Evolutionary conservation across 176 grass and related monocot species (phyloP), one percentile per base, ranked within the genome.

Genomic region (Raddia distichophylla): DNA sequence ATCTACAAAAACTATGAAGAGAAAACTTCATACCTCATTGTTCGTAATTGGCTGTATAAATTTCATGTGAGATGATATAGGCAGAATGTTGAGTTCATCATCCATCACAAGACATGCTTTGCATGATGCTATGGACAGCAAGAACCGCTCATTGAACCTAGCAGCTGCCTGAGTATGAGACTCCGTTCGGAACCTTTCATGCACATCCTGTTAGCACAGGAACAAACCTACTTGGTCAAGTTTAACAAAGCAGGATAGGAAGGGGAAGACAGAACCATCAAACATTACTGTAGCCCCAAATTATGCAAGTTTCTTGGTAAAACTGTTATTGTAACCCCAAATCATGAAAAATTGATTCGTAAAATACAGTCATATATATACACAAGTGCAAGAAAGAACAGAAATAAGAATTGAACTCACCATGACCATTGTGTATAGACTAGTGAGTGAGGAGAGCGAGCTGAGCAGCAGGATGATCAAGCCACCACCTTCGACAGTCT

Each of bases 61-160:
- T 69, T 89, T 94, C 79, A 91, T 91, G 76, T 95, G 96, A 75
- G 96, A 93, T 17, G 96, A 95, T 82, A 98, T 93, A 7, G 96
- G 96, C 76, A 98, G 86, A 69, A 95, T 91, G 73, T 98, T 98
- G 65, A 98, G 91, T 79, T 98, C 96, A 10, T 98, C 96, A 69
- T 98, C 96, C 96, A 98, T 98, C 72, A 95, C 87, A 86, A 95
- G 73, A 52, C 96, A 98, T 65, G 93, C 63, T 85, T 98, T 95
- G 87, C 93, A 95, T 75, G 87, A 95, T 33, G 93, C 90, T 69
- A 98, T 83, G 63, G 96, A 98, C 54, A 98, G 58, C 44, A 98
- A 86, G 84, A 98, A 95, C 82, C 96, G 83, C 76, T 98, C 96
- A 20, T 98, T 98, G 34, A 98, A 95, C 76, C 96, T 90, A 9